phyloP scores from a whole-genome alignment of 495 filamentous ascomycete genomes.

The Poronia punctata region DNA sequence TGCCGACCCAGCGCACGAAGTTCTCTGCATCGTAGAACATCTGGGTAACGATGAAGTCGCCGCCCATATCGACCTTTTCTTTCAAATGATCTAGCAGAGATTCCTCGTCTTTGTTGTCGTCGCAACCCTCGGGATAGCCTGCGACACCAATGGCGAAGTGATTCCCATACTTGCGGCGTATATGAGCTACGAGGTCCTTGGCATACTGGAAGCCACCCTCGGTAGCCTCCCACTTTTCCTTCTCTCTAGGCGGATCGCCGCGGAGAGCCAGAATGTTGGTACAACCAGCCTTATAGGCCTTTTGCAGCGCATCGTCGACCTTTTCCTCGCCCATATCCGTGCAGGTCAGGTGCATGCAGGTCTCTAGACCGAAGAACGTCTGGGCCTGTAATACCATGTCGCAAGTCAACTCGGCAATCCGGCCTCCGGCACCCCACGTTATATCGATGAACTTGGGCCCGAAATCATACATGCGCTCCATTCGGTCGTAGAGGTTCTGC shows the following conservation, averaged over 20 bases:
- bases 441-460: conserved; percentile 96
- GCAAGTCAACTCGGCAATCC: conserved; percentile 81
- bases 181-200: conserved; percentile 88
- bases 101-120: conserved; percentile 83
- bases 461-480: conserved; percentile 96
- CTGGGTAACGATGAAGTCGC: conserved; percentile 90
- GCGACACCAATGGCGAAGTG: conserved; percentile 98
- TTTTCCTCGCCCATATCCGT: conserved; percentile 94
- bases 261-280: conserved; percentile 95
- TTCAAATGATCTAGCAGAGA: conserved; percentile 86
- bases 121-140: conserved; percentile 93
- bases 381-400: conserved; percentile 98
- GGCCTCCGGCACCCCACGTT: conserved; percentile 96
- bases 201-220: conserved; percentile 87
- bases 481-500: conserved; percentile 98
- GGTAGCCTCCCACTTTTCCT: conserved; percentile 85
- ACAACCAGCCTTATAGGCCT: conserved; percentile 91
- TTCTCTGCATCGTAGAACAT: conserved; percentile 99
- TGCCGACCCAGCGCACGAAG: conserved; percentile 84
- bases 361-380: conserved; percentile 93
- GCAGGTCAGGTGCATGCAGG: conserved; percentile 98
- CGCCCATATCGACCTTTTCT: conserved; percentile 94
- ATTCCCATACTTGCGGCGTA: conserved; percentile 79
- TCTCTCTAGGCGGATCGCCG: conserved; percentile 90
- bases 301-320: conserved; percentile 79